These are phyloP conservation scores for Wickerhamiella slavikovae DNA, from an alignment of 805 yeast species.

Conservation along the genomic window DNA sequence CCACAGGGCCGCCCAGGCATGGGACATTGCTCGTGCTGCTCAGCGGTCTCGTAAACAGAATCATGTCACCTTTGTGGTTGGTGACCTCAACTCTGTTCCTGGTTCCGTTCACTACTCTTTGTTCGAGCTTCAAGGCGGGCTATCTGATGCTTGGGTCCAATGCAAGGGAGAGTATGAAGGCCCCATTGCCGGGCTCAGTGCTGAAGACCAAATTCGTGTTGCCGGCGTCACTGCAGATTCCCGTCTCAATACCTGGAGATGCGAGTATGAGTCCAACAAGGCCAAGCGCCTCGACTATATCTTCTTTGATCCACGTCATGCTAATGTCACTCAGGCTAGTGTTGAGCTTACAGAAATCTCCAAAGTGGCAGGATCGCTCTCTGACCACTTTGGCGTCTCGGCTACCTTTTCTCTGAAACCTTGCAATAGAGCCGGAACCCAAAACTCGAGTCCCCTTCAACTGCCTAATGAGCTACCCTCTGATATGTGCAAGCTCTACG, in stretches of 20 bases:
- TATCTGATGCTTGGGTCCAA: slow-evolving; percentile 69
- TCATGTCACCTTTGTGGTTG: slow-evolving; percentile 71
- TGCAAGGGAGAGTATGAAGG: slow-evolving; percentile 28
- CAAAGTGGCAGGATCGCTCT: slow-evolving; percentile 51
- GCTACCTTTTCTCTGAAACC: slow-evolving; percentile 10
- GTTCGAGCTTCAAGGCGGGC: slow-evolving; percentile 44
- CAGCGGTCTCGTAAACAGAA: slow-evolving; percentile 47
- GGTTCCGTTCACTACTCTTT: slow-evolving; percentile 65
- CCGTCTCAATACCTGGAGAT: slow-evolving; percentile 69
- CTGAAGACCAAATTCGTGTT: slow-evolving; percentile 37
- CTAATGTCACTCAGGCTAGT: slow-evolving; percentile 37
- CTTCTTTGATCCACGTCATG: slow-evolving; percentile 36
- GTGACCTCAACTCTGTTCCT: slow-evolving; percentile 81
- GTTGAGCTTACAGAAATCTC: slow-evolving; percentile 57
- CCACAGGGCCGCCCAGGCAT: slow-evolving; percentile 87
- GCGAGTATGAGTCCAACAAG: slow-evolving; percentile 28
- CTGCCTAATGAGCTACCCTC: no score
- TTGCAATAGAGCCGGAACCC: background rate
- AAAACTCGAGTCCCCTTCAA: slow-evolving; percentile 1
- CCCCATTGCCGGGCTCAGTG: slow-evolving; percentile 26
- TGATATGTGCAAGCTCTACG: no score
- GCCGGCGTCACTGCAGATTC: slow-evolving; percentile 92
- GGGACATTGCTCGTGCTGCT: slow-evolving; percentile 69
- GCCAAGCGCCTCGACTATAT: slow-evolving; percentile 89
- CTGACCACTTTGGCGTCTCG: slow-evolving; percentile 73